These are phyloP conservation scores for Glaciozyma martinii DNA, from an alignment of 768 basidiomycete genomes.

Conservation along the genomic window DNA sequence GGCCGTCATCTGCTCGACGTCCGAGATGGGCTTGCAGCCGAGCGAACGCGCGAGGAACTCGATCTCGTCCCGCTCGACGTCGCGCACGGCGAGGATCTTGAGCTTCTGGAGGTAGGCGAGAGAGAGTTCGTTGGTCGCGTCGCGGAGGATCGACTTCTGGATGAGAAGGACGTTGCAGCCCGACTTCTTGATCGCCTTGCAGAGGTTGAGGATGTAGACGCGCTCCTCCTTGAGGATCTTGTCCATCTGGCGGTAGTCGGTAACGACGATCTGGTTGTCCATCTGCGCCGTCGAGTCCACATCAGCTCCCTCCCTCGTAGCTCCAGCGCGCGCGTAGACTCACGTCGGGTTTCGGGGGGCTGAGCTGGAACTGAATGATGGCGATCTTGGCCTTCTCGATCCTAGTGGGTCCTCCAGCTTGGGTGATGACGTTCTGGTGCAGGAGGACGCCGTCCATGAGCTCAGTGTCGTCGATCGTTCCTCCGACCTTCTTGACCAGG, in stretches of 20 bases:
- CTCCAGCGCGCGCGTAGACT: slow-evolving; percentile 5
- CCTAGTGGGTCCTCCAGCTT: slow-evolving; percentile 85
- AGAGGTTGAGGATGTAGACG: slow-evolving; percentile 91
- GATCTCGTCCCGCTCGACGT: slow-evolving; percentile 97
- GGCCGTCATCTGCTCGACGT: slow-evolving; percentile 94
- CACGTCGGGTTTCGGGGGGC: slow-evolving; percentile 85
- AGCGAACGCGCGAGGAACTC: slow-evolving; percentile 91
- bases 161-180: slow-evolving; percentile 98
- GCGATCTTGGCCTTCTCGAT: slow-evolving; percentile 99
- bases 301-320: slow-evolving; percentile 18
- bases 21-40: slow-evolving; percentile 90
- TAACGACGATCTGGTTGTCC: slow-evolving; percentile 99
- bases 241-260: slow-evolving; percentile 99
- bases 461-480: slow-evolving; percentile 98
- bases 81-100: slow-evolving; percentile 91
- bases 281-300: slow-evolving; percentile 51
- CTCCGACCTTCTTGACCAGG: slow-evolving; percentile 95
- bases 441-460: slow-evolving; percentile 87
- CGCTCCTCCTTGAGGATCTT: slow-evolving; percentile 99
- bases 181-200: slow-evolving; percentile 99
- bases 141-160: slow-evolving; percentile 97
- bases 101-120: slow-evolving; percentile 95
- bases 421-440: slow-evolving; percentile 83
- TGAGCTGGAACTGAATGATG: slow-evolving; percentile 95
- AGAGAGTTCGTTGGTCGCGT: slow-evolving; percentile 96